Percentiles rank a stretch among this genome's conserved stretches.
phyloP scores from a whole-genome alignment of 208 protist genomes.

The Sergeia podlipaevii region DNA sequence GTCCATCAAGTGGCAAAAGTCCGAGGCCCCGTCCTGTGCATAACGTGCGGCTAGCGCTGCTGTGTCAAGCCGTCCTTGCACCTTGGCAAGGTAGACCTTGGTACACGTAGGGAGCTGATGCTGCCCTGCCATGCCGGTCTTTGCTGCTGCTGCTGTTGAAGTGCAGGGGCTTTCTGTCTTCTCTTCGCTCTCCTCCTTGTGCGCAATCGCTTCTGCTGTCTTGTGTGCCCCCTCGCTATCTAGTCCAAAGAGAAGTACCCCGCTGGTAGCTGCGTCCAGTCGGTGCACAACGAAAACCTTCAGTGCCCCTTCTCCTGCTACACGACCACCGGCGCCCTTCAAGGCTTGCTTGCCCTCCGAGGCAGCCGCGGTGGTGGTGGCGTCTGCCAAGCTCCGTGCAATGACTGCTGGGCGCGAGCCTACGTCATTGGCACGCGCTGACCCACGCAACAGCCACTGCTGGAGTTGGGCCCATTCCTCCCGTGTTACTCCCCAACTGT shows the following conservation, averaged over 20 bases:
- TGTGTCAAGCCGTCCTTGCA: constrained; percentile 45
- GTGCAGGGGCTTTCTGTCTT: background rate
- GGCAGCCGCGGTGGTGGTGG: background rate
- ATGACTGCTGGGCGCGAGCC: background rate
- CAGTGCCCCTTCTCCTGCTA: background rate
- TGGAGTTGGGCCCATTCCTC: constrained; percentile 36
- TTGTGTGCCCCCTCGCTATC: constrained; percentile 35
- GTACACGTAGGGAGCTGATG: background rate
- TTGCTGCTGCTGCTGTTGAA: background rate
- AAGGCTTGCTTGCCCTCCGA: background rate
- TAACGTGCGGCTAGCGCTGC: constrained; percentile 22
- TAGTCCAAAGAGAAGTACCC: constrained; percentile 77
- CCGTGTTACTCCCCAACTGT: constrained; percentile 26
- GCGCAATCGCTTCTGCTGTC: constrained; percentile 35
- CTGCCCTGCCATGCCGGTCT: background rate
- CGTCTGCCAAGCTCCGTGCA: too few species aligned
- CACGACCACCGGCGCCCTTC: background rate
- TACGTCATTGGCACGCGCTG: background rate
- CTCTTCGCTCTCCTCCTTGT: constrained; percentile 22
- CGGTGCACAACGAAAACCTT: constrained; percentile 77
- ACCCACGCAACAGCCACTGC: constrained; percentile 6
- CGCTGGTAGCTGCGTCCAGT: constrained; percentile 82
- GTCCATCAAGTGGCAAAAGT: too few species aligned
- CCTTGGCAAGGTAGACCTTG: constrained; percentile 62
- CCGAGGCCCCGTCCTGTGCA: too few species aligned